phyloP scores from a whole-genome alignment of 2,329 filamentous ascomycete genomes.

The Capronia americana region DNA sequence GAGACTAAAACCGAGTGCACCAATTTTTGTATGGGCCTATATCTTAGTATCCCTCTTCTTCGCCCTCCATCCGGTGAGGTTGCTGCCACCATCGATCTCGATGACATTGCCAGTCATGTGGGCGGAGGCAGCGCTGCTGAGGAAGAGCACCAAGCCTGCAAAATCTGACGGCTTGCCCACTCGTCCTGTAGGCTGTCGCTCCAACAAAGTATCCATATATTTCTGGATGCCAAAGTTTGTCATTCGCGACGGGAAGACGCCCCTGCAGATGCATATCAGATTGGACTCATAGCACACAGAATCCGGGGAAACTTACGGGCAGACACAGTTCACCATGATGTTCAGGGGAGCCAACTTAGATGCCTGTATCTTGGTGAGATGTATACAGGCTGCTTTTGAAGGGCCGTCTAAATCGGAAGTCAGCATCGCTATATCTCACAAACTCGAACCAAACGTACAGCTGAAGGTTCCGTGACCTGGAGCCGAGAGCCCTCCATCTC shows the following conservation, averaged over 20 bases:
- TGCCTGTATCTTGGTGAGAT: constrained; percentile 59
- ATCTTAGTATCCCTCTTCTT: constrained; percentile 41
- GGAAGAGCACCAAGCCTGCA: constrained; percentile 54
- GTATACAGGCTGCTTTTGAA: constrained; percentile 61
- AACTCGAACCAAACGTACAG: constrained; percentile 38
- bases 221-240: constrained; percentile 60
- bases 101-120: constrained; percentile 55
- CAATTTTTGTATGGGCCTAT: constrained; percentile 16
- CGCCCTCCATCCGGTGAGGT: constrained; percentile 50
- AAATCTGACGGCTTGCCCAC: constrained; percentile 58
- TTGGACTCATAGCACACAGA: not conserved
- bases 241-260: constrained; percentile 61
- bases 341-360: constrained; percentile 59
- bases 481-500: constrained; percentile 59
- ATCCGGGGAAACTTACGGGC: constrained; percentile 40
- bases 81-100: constrained; percentile 57
- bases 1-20: not conserved
- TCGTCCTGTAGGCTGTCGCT: constrained; percentile 54
- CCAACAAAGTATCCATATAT: constrained; percentile 56
- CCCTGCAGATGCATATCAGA: constrained; percentile 47
- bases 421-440: constrained; percentile 1
- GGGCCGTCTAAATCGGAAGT: constrained; percentile 50
- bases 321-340: constrained; percentile 58
- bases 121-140: constrained; percentile 49
- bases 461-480: constrained; percentile 60